Base-by-base conservation (phyloP, 139 green algal genomes). In the Desmodesmus armatus region DNA sequence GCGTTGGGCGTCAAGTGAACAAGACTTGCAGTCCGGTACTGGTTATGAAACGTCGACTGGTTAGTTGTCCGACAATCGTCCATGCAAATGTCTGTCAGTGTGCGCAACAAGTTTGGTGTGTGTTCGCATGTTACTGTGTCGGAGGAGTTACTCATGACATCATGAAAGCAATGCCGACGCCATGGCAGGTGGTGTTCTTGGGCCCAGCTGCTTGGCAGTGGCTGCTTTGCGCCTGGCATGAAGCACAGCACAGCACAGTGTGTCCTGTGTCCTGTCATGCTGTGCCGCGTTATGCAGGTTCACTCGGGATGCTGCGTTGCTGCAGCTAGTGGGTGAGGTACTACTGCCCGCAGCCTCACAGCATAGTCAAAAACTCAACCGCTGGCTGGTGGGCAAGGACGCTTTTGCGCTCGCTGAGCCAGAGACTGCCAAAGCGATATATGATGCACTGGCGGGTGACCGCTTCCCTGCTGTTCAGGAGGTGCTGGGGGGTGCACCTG, bases 321-420 rank as follows among this genome's bases (percentile, higher is more conserved):
- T 97, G 40, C 53, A 82, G 4, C 43, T 43, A 49, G 78, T 96
- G 91, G 37, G 87, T 96, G 37, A 86, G 93, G 94, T 93, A 43
- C 87, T 97, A 39, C 84, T 97, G 49, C 58, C 87, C n/a, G n/a
- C 11, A 82, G 84, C 29, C 55, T 27, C 6, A 51, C 62, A 51
- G 27, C 77, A 41, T 23, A 17, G n/a, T n/a, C 51, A 71, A 23
- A 53, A 72, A 21, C 33, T 29, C 55, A 6, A 13, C 35, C 91
- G 90, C 17, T 93, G 91, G 93, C 76, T 97, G 62, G 88, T 98
- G 21, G 93, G 85, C 0, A 81, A 77, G 0, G 94, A 98, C 84
- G 96, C 94, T 0, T 98, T 97, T 84, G 90, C 87, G 2, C 76
- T 96, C 1, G 90, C 90, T 2, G 85, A 93, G 15, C 63, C 87